Conservation (phyloP, 306 rosid genomes). For the Vigna nakashimae region DNA sequence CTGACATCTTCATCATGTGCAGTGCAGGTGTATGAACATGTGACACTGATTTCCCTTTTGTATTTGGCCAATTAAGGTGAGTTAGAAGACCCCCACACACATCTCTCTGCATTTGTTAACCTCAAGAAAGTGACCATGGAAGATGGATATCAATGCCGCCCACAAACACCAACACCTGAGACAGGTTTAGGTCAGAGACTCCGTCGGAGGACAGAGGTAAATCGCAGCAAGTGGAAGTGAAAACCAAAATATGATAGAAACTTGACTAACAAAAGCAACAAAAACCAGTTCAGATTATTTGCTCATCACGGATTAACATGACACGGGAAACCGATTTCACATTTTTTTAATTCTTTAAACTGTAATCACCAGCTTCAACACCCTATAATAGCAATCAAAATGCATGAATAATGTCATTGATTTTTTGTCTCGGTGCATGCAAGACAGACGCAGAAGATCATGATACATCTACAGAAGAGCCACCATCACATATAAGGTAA, state of each 20-base stretch:
- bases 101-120: slow-evolving; percentile 1
- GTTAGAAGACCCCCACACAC: no score
- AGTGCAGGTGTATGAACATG: not conserved
- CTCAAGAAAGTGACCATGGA: slow-evolving; percentile 33
- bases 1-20: not conserved
- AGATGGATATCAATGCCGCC: not conserved
- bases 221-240: not conserved
- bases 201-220: not conserved
- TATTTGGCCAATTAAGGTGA: no score
- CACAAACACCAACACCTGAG: slow-evolving; percentile 33
- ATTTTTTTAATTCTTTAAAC: not conserved
- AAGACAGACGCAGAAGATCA: no score
- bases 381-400: not conserved
- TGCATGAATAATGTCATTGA: not conserved
- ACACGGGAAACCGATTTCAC: not conserved
- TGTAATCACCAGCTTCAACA: not conserved
- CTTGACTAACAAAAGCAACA: slow-evolving; percentile 24
- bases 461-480: not conserved
- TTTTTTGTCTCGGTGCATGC: not conserved
- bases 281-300: slow-evolving; percentile 12
- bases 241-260: slow-evolving; percentile 28
- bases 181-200: slow-evolving; percentile 25
- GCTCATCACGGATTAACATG: not conserved
- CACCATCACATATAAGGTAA: not conserved
- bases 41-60: slow-evolving; percentile 1